Percentiles rank a stretch among this genome's conserved stretches.
These are phyloP conservation scores for Umbelopsis isabellina DNA, from an alignment of 192 early-diverging fungal genomes.

Conservation along the genomic window DNA sequence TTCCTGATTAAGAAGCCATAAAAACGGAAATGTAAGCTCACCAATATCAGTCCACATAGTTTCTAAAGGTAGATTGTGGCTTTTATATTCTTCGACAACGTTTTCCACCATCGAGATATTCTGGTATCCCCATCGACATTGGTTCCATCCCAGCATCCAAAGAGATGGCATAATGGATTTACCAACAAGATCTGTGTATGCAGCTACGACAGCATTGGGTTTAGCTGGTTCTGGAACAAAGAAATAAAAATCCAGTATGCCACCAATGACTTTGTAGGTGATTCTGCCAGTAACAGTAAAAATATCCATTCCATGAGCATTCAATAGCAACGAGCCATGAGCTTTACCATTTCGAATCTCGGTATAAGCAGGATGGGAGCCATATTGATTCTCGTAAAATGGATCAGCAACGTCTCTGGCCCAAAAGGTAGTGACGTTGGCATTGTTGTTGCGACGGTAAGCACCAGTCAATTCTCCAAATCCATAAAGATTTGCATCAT, in stretches of 20 bases:
- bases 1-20: too few relatives aligned
- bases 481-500: constrained; percentile 67
- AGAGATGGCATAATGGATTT: constrained; percentile 55
- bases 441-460: constrained; percentile 49
- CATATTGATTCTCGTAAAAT: constrained; percentile 61
- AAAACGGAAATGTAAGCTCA: constrained; percentile 26
- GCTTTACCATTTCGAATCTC: constrained; percentile 59
- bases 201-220: constrained; percentile 47
- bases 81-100: constrained; percentile 55
- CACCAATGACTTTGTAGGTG: constrained; percentile 68
- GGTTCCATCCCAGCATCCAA: constrained; percentile 39
- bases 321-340: constrained; percentile 60
- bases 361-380: constrained; percentile 65
- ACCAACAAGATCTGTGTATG: constrained; percentile 68
- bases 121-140: constrained; percentile 52
- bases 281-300: constrained; percentile 42
- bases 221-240: constrained; percentile 44
- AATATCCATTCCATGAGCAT: constrained; percentile 73
- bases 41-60: constrained; percentile 69
- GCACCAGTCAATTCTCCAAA: constrained; percentile 62
- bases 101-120: constrained; percentile 57
- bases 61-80: constrained; percentile 63
- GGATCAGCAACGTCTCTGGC: constrained; percentile 36
- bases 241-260: constrained; percentile 68
- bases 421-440: constrained; percentile 22